Conservation (phyloP, 805 yeast species). For the Lipomyces lipofer region DNA sequence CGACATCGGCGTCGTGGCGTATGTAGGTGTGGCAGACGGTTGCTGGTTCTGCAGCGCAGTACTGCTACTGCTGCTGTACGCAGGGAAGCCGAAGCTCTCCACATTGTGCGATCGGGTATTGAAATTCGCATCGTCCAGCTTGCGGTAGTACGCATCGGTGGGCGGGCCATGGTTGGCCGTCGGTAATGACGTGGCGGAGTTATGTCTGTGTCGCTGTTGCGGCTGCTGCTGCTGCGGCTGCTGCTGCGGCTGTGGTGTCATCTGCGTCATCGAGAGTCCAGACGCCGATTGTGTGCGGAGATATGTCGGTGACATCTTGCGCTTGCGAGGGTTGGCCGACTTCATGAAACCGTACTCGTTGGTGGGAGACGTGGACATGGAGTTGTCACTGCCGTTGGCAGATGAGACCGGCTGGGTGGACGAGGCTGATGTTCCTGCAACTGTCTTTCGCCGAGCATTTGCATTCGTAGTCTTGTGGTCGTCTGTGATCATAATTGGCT, state of each 20-base stretch:
- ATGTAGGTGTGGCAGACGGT: not conserved
- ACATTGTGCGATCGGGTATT: conserved; percentile 25
- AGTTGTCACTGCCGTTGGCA: conserved; percentile 19
- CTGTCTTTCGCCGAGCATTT: conserved; percentile 18
- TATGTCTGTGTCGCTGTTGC: not conserved
- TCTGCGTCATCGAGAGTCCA: not conserved
- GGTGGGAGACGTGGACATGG: conserved; percentile 23
- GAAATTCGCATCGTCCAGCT: conserved; percentile 19
- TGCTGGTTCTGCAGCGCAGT: conserved; percentile 7
- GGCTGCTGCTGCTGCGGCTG: conserved; percentile 6
- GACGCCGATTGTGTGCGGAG: conserved; percentile 1
- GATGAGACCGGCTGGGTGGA: conserved; percentile 14
- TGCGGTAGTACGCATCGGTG: conserved; percentile 5
- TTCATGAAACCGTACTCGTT: conserved; percentile 24
- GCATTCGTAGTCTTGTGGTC: conserved; percentile 64
- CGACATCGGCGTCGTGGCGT: conserved; percentile 12
- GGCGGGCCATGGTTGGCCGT: not conserved
- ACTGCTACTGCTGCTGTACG: conserved; percentile 24
- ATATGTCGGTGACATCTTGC: conserved; percentile 18
- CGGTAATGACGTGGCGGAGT: not conserved
- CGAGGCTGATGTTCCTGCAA: not conserved
- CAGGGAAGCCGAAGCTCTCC: conserved; percentile 29
- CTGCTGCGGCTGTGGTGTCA: not conserved
- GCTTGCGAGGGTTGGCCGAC: conserved; percentile 22
- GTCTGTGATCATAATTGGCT: conserved; percentile 89